Evolutionary conservation across 306 rosid species (phyloP).

Genomic region (Cyamopsis tetragonoloba): DNA sequence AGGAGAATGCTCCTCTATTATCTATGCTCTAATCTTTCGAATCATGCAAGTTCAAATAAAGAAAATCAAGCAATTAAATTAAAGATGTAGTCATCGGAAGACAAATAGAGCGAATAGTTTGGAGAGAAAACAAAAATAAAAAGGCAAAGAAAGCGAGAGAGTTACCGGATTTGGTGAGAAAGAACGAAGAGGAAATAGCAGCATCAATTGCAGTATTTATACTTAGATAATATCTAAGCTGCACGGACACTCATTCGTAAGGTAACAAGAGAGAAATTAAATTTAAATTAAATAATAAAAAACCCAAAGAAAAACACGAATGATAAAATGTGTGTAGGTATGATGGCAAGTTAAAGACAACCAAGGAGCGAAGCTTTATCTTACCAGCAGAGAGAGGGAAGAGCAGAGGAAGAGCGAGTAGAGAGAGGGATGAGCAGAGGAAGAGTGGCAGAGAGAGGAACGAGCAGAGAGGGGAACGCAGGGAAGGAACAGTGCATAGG

Average conservation of each 20-base stretch:
- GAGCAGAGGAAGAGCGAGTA: too few relatives aligned
- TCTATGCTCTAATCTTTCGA: neutral
- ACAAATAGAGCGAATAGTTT: neutral
- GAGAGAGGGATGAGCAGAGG: too few relatives aligned
- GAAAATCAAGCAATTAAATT: neutral
- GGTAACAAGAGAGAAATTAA: neutral
- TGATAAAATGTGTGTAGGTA: too few relatives aligned
- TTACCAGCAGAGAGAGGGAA: too few relatives aligned
- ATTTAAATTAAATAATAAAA: too few relatives aligned
- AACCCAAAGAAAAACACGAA: too few relatives aligned
- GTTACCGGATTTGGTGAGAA: slow-evolving; percentile 44
- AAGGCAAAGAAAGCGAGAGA: neutral
- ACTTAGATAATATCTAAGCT: slow-evolving; percentile 39
- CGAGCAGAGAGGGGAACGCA: too few relatives aligned
- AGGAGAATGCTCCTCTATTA: neutral
- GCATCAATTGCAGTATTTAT: neutral
- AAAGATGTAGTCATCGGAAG: neutral
- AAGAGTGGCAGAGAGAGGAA: too few relatives aligned
- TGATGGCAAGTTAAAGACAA: too few relatives aligned
- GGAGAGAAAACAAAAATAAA: neutral
- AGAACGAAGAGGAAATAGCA: slow-evolving; percentile 50
- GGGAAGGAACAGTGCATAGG: too few relatives aligned
- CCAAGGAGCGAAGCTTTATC: too few relatives aligned
- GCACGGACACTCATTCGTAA: too few relatives aligned
- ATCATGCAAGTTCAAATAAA: neutral